Conservation (phyloP, 805 yeast genomes). For the Schwanniomyces vanrijiae region DNA sequence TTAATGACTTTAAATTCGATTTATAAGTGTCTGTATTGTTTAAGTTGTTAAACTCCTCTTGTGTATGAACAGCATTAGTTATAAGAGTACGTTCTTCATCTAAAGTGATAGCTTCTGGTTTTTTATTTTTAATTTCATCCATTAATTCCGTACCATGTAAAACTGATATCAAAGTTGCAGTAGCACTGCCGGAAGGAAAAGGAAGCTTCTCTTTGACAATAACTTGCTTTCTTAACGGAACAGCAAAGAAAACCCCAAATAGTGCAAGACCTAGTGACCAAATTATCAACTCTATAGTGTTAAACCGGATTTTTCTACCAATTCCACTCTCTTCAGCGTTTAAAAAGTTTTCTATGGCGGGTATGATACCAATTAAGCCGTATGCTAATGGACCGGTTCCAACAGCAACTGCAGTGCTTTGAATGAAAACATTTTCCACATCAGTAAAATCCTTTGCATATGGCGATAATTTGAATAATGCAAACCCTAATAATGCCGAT, state of each 20-base stretch:
- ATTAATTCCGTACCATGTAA: conserved; percentile 68
- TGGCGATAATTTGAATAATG: conserved; percentile 67
- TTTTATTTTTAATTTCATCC: conserved; percentile 20
- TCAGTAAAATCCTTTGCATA: conserved; percentile 55
- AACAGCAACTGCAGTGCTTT: conserved; percentile 92
- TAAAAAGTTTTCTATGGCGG: conserved; percentile 89
- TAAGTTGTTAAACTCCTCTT: not conserved
- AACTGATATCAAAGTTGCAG: conserved; percentile 89
- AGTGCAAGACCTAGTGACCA: conserved; percentile 91
- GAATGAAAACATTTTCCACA: conserved; percentile 92
- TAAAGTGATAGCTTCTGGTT: not conserved
- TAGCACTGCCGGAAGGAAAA: conserved; percentile 95
- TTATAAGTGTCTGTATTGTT: conserved; percentile 28
- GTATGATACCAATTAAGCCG: conserved; percentile 93
- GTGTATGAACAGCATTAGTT: not conserved
- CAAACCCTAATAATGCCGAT: conserved; percentile 83
- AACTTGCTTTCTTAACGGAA: conserved; percentile 83
- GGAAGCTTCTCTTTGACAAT: conserved; percentile 84
- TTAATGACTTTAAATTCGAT: conserved; percentile 60
- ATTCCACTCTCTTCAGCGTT: conserved; percentile 77
- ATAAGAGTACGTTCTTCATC: not conserved
- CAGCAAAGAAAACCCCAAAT: conserved; percentile 94
- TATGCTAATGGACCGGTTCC: conserved; percentile 97
- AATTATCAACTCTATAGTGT: conserved; percentile 55
- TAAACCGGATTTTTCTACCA: conserved; percentile 33